These are phyloP conservation scores for Fusarium sp. DNA, from an alignment of 2,329 filamentous ascomycete genomes.

Conservation along the genomic window DNA sequence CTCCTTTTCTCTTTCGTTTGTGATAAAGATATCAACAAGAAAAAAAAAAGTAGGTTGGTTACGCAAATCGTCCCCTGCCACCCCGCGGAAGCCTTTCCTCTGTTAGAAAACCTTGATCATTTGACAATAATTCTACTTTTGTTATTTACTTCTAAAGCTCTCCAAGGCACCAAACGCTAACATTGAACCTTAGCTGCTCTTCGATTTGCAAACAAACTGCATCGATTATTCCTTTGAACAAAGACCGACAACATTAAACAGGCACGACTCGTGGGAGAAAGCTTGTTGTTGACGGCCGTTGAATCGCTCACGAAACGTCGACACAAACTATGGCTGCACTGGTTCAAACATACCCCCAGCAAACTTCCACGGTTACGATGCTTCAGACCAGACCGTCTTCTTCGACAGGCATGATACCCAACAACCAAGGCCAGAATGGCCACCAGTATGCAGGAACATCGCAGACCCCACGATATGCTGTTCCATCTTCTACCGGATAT, in stretches of 20 bases:
- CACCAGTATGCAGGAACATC: conserved; percentile 62
- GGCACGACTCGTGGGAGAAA: conserved; percentile 21
- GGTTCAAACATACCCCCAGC: conserved; percentile 83
- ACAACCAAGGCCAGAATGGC: conserved; percentile 61
- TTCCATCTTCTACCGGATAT: conserved; percentile 61
- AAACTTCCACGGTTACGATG: conserved; percentile 78
- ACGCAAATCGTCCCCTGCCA: conserved; percentile 9
- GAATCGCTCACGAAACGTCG: conserved; percentile 8
- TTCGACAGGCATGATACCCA: conserved; percentile 59
- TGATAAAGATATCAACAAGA: conserved; percentile 35
- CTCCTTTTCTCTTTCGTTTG: conserved; percentile 51
- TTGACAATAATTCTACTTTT: conserved; percentile 2
- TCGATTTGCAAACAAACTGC: conserved; percentile 26
- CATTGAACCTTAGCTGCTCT: conserved; percentile 23
- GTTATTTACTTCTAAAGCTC: not conserved
- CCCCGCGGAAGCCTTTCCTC: conserved; percentile 1
- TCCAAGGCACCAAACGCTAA: conserved; percentile 20
- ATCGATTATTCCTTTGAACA: conserved; percentile 3
- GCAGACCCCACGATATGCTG: conserved; percentile 50
- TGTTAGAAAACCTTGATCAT: not conserved
- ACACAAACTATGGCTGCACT: conserved; percentile 80
- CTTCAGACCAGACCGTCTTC: conserved; percentile 79
- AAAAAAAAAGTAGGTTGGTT: conserved; percentile 46
- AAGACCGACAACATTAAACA: conserved; percentile 33
- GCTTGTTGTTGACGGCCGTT: conserved; percentile 38